A percentile compares a stretch with the other conserved stretches of the same genome.
These are phyloP conservation scores for Thuja plicata DNA, from an alignment of 83 land plant species.

Conservation along the genomic window DNA sequence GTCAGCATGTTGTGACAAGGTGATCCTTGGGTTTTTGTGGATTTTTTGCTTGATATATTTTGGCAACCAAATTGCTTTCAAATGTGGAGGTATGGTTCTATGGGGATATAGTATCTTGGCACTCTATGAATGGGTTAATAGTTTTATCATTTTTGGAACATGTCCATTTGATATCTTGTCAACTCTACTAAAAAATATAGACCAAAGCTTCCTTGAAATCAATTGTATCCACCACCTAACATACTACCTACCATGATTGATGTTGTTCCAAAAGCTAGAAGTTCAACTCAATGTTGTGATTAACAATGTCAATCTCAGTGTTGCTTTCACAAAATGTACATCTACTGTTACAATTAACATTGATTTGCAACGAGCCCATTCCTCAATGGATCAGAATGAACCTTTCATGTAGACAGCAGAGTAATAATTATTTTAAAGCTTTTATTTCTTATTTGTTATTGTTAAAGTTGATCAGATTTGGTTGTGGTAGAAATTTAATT, in stretches of 20 bases:
- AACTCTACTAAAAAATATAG: background rate
- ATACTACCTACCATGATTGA: background rate
- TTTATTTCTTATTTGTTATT: background rate
- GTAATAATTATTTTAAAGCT: background rate
- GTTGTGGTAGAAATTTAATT: too few species aligned
- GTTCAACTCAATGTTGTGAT: background rate
- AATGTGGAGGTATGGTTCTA: too few species aligned
- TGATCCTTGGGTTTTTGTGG: too few species aligned
- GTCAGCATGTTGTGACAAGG: too few species aligned
- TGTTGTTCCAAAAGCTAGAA: background rate
- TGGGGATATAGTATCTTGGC: too few species aligned
- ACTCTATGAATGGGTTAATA: too few species aligned
- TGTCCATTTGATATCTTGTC: background rate
- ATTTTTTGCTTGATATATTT: too few species aligned
- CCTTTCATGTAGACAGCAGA: background rate
- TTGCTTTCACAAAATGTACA: background rate
- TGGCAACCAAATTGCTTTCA: too few species aligned
- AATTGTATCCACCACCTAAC: background rate
- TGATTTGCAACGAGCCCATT: background rate
- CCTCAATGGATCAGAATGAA: background rate
- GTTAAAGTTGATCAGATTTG: too few species aligned
- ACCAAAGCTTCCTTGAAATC: background rate
- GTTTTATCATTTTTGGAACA: too few species aligned
- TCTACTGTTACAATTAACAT: background rate
- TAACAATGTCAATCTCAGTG: background rate